Conservation (phyloP, 805 yeast species). For the Sugiyamaella valdiviana region DNA sequence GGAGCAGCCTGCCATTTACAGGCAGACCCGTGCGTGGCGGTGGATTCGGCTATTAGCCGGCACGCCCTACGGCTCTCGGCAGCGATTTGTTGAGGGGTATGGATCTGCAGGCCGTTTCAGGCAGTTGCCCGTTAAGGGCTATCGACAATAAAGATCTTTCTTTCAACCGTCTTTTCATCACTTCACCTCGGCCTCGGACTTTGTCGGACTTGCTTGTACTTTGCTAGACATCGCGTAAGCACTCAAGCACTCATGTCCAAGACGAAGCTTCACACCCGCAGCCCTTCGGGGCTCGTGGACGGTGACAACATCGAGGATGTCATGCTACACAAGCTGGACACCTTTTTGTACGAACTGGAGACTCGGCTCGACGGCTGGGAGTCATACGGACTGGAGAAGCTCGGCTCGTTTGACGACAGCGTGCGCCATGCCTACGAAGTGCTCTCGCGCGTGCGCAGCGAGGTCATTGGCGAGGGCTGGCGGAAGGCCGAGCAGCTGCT, state of each 20-base stretch:
- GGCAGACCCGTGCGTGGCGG: too few species aligned
- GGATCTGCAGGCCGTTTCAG: neutral
- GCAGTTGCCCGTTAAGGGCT: neutral
- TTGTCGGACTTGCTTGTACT: too few species aligned
- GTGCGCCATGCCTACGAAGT: conserved; percentile 26
- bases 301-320: conserved; percentile 13
- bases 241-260: neutral
- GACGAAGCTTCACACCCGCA: conserved; percentile 1
- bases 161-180: too few species aligned
- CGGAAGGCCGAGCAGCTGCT: conserved; percentile 31
- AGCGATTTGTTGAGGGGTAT: neutral
- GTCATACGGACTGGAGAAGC: conserved; percentile 26
- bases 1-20: too few species aligned
- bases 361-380: conserved; percentile 30
- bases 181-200: too few species aligned
- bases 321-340: conserved; percentile 17
- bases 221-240: neutral
- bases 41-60: too few species aligned
- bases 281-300: conserved; percentile 2
- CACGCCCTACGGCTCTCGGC: neutral
- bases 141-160: neutral
- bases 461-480: conserved; percentile 29
- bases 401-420: conserved; percentile 28
- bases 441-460: conserved; percentile 27
- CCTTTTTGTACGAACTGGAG: conserved; percentile 21